phyloP scores from a whole-genome alignment of 371 early-diverging fungal species.

The Umbelopsis sp. region DNA sequence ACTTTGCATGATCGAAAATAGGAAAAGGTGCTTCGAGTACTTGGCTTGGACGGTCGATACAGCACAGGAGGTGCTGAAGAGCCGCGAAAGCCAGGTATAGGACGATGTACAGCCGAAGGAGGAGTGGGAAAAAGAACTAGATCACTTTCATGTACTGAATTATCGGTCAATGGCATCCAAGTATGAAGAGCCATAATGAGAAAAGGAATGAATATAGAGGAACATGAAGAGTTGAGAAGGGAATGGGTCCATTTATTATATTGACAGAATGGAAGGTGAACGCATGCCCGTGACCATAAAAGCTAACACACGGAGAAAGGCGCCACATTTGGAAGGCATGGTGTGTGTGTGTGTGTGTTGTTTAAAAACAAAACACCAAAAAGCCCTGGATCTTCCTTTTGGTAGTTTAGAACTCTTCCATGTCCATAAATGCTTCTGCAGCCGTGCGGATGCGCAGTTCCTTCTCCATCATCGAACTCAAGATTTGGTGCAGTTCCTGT shows the following conservation, averaged over 20 bases:
- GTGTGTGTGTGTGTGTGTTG: neutral
- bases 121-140: neutral
- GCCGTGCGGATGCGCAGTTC: conserved; percentile 58
- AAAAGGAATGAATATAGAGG: neutral
- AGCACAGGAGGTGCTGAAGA: conserved; percentile 2
- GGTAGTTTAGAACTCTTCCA: neutral
- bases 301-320: neutral
- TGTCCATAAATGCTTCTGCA: conserved; percentile 28
- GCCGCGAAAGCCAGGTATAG: neutral
- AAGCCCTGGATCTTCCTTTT: neutral
- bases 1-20: conserved; percentile 7
- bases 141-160: neutral
- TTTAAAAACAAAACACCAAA: neutral
- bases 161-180: conserved; percentile 8
- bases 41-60: neutral
- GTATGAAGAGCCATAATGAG: neutral
- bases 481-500: conserved; percentile 57
- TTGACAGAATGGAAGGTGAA: neutral
- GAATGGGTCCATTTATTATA: neutral
- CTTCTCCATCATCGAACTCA: conserved; percentile 68
- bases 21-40: neutral
- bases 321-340: neutral
- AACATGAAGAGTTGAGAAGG: neutral
- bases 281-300: neutral
- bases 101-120: neutral